These are phyloP conservation scores for Pseudomassariella vexata DNA, from an alignment of 2,329 filamentous ascomycete species.

Conservation along the genomic window DNA sequence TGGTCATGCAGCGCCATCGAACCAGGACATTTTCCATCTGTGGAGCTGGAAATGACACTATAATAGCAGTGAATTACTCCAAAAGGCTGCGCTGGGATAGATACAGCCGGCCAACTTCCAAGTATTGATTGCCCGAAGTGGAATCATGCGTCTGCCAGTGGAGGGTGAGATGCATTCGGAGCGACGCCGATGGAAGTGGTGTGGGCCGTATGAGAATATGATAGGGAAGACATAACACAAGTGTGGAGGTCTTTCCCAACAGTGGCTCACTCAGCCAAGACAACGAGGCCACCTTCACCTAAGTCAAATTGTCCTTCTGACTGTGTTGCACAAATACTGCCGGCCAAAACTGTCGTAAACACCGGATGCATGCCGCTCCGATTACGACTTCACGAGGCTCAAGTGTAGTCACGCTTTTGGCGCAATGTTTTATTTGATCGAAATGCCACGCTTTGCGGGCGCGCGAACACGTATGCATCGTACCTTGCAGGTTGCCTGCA, in stretches of 20 bases:
- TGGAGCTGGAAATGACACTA: constrained; percentile 1
- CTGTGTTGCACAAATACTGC: constrained; percentile 1
- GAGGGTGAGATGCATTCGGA: constrained; percentile 3
- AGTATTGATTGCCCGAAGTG: constrained; percentile 1
- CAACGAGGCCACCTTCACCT: constrained; percentile 4
- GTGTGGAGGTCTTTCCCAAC: not conserved
- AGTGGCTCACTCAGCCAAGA: constrained; percentile 4
- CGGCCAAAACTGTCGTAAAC: constrained; percentile 5
- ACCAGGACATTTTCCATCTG: constrained; percentile 1
- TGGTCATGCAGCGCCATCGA: constrained; percentile 6
- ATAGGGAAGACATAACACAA: not conserved
- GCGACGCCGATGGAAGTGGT: not conserved
- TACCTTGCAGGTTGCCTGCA: constrained; percentile 6
- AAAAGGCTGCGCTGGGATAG: constrained; percentile 1
- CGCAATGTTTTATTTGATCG: constrained; percentile 1
- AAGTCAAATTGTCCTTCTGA: not conserved
- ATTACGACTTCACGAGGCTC: constrained; percentile 4
- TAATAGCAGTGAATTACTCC: constrained; percentile 1
- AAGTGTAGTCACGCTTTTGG: constrained; percentile 4
- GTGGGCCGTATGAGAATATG: constrained; percentile 1
- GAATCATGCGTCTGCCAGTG: constrained; percentile 5
- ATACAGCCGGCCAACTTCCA: not conserved
- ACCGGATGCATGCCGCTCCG: constrained; percentile 2
- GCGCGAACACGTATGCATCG: constrained; percentile 3
- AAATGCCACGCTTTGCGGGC: constrained; percentile 2